Evolutionary conservation across 352 stramenopile genomes (phyloP), one percentile per base, ranked within the genome.

Genomic region (Pythium folliculosum): DNA sequence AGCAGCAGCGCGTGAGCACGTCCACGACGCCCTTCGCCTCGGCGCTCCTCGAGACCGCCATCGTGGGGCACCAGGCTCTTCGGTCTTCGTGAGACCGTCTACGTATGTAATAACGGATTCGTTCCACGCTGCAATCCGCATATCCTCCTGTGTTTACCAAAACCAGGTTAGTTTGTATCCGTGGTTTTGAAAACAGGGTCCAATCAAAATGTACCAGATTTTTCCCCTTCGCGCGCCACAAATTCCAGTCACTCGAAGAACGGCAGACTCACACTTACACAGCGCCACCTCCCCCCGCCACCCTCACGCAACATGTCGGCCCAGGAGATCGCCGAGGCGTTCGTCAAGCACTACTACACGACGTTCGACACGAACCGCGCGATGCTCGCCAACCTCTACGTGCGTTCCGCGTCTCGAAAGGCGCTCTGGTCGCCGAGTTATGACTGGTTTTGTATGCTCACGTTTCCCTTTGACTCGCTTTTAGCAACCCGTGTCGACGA

Each of bases 301-400:
- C n/a, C n/a, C n/a, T n/a, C n/a, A 37, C 32, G 9, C 5, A 44
- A 44, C 70, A 96, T 96, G 88, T 94, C 86, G 61, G 86, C 86
- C 22, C 79, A 93, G 67, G 84, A 94, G 3, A 83, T 96, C 65
- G 88, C 86, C 52, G 90, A 92, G 52, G 84, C 85, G 60, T 96
- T 96, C 69, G 83, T 93, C 68, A 77, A 90, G 75, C 86, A 94
- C 78, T 96, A 95, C 74, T 96, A 96, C 83, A 84, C 75, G 51
- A 91, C 83, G 56, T 94, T 96, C 71, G 85, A 94, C 75, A 78
- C 73, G 65, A 96, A 96, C 73, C 84, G 85, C 53, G 77, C 82
- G 60, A 78, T 61, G 19, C 77, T 96, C 37, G 79, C 76, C 35
- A 87, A 75, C 61, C 84, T 96, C 65, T 96, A 94, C 75, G 86